A percentile compares a stretch with the other conserved stretches of the same genome.
Evolutionary conservation across 805 yeast genomes (phyloP).

Genomic region (Tetrapisispora taiwanensis): DNA sequence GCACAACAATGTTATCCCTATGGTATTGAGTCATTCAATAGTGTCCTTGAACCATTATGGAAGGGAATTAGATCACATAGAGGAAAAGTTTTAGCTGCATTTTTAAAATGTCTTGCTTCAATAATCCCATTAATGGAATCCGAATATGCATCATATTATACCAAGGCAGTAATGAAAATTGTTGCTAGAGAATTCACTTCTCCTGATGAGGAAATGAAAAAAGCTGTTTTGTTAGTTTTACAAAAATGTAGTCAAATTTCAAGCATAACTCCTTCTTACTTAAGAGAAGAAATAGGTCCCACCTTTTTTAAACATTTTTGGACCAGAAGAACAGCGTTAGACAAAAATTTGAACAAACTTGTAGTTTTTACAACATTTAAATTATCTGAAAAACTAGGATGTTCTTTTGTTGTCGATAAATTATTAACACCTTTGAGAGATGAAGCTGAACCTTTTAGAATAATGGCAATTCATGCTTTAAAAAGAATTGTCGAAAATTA

Average conservation of each 20-base stretch:
- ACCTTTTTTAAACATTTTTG: slow-evolving; percentile 66
- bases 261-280: slow-evolving; percentile 41
- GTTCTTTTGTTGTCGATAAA: slow-evolving; percentile 45
- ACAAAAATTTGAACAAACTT: slow-evolving; percentile 42
- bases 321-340: slow-evolving; percentile 73
- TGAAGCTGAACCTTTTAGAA: slow-evolving; percentile 69
- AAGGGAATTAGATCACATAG: slow-evolving; percentile 63
- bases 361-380: slow-evolving; percentile 66
- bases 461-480: slow-evolving; percentile 67
- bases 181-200: slow-evolving; percentile 63
- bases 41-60: slow-evolving; percentile 69
- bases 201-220: slow-evolving; percentile 82
- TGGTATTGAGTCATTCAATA: slow-evolving; percentile 83
- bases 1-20: slow-evolving; percentile 81
- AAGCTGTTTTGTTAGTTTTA: slow-evolving; percentile 57
- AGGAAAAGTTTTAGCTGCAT: slow-evolving; percentile 69
- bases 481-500: slow-evolving; percentile 40
- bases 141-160: slow-evolving; percentile 69
- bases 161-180: slow-evolving; percentile 61
- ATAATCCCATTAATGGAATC: slow-evolving; percentile 80
- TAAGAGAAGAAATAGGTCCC: slow-evolving; percentile 43
- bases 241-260: slow-evolving; percentile 55
- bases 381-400: slow-evolving; percentile 60
- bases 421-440: slow-evolving; percentile 59
- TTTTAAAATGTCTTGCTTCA: slow-evolving; percentile 65